Conservation (phyloP, 305 asterid species). For the Euphrasia arctica region DNA sequence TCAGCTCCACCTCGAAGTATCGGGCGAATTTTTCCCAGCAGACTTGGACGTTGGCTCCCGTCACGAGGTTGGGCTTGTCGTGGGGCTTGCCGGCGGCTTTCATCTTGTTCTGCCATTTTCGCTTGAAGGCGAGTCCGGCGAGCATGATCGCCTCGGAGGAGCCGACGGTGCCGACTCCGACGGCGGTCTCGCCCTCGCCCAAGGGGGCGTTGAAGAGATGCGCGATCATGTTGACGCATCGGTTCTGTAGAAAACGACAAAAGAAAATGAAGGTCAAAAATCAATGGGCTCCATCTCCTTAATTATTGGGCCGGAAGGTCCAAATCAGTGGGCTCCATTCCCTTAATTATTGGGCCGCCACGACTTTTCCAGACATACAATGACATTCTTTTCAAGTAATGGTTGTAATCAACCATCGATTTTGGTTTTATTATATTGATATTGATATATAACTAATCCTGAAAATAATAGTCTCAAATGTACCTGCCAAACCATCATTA, state of each 20-base stretch:
- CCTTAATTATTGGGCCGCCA: too few species aligned
- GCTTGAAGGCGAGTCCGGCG: slow-evolving; percentile 81
- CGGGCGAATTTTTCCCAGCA: slow-evolving; percentile 84
- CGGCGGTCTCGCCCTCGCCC: slow-evolving; percentile 64
- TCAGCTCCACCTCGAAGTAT: slow-evolving; percentile 73
- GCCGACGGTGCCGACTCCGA: slow-evolving; percentile 84
- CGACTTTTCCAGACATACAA: too few species aligned
- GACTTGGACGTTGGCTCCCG: slow-evolving; percentile 75
- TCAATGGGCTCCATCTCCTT: background rate
- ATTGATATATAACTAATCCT: too few species aligned
- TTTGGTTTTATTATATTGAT: too few species aligned
- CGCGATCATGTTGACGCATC: slow-evolving; percentile 82
- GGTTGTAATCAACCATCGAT: too few species aligned
- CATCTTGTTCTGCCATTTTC: slow-evolving; percentile 87
- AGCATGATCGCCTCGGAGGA: slow-evolving; percentile 89
- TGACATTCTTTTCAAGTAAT: too few species aligned
- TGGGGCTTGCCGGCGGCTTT: slow-evolving; percentile 51
- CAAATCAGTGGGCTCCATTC: too few species aligned
- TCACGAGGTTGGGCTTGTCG: slow-evolving; percentile 73
- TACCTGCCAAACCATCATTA: too few species aligned
- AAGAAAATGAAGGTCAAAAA: background rate
- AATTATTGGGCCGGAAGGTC: too few species aligned
- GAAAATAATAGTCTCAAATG: too few species aligned
- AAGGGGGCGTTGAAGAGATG: slow-evolving; percentile 79
- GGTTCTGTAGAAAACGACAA: slow-evolving; percentile 40